A percentile compares a stretch with the other conserved stretches of the same genome.
phyloP scores from a whole-genome alignment of 768 basidiomycete genomes.

The Inosperma sp. region DNA sequence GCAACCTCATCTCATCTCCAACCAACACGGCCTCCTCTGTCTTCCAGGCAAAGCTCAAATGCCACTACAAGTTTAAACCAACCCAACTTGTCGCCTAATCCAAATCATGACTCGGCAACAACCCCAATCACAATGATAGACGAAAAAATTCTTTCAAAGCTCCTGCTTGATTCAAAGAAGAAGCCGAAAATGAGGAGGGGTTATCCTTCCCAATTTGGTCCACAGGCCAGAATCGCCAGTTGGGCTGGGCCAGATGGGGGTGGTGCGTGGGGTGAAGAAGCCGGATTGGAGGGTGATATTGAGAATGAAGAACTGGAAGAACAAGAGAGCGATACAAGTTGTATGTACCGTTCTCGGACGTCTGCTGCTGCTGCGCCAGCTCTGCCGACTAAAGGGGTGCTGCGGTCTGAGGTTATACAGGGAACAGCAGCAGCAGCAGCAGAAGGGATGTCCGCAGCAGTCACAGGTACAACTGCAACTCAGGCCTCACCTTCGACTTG shows the following conservation, averaged over 20 bases:
- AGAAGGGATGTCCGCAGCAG: too few species aligned
- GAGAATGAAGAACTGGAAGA: conserved; percentile 23
- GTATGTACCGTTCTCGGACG: too few species aligned
- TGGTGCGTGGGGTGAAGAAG: conserved; percentile 19
- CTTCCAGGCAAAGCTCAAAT: too few species aligned
- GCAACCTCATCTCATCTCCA: too few species aligned
- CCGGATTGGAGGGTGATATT: conserved; percentile 25
- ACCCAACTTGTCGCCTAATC: too few species aligned
- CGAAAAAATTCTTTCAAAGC: conserved; percentile 18
- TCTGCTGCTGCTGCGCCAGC: too few species aligned
- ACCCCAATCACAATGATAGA: not conserved
- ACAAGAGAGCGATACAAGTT: conserved; percentile 18
- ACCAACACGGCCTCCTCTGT: too few species aligned
- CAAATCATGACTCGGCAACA: conserved; percentile 1
- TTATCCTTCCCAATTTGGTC: conserved; percentile 22
- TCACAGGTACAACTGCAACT: not conserved
- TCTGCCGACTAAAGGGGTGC: too few species aligned
- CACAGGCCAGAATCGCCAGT: conserved; percentile 43
- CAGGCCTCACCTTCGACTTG: conserved; percentile 7
- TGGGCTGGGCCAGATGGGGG: conserved; percentile 53
- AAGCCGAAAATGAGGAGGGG: not conserved
- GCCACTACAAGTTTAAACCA: too few species aligned
- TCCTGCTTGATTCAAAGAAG: conserved; percentile 13
- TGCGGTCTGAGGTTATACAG: too few species aligned
- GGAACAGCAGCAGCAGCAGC: too few species aligned